Percentiles rank a stretch among this genome's conserved stretches.
phyloP scores from a whole-genome alignment of 2,329 filamentous ascomycete genomes.

The Trichophyton schoenleinii region DNA sequence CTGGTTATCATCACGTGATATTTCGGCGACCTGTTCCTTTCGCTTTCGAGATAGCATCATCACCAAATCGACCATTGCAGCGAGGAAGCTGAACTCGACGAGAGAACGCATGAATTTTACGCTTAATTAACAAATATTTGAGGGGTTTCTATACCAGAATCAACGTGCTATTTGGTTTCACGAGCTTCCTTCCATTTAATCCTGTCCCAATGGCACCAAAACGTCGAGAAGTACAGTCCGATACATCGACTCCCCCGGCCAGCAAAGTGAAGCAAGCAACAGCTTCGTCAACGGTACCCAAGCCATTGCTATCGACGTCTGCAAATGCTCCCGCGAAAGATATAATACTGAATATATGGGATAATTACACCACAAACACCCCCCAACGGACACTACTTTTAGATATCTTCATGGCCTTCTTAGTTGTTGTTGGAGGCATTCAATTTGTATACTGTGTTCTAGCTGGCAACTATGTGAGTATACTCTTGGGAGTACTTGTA shows the following conservation, averaged over 20 bases:
- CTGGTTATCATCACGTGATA: background rate
- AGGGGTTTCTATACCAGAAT: background rate
- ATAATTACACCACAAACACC: constrained; percentile 67
- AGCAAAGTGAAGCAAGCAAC: constrained; percentile 8
- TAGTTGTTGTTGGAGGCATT: constrained; percentile 71
- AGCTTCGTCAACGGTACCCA: constrained; percentile 19
- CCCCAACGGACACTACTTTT: constrained; percentile 85
- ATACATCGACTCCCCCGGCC: constrained; percentile 3
- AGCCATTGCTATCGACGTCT: constrained; percentile 23
- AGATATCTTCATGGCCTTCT: constrained; percentile 79
- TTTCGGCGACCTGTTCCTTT: background rate
- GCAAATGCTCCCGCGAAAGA: constrained; percentile 35
- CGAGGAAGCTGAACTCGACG: background rate
- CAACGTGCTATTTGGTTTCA: background rate
- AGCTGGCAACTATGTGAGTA: constrained; percentile 82
- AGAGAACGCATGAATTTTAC: background rate
- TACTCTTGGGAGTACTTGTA: constrained; percentile 6
- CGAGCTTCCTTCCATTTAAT: too few relatives aligned
- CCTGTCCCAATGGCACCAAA: constrained; percentile 19
- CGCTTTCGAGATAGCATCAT: background rate
- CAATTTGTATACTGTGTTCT: constrained; percentile 91
- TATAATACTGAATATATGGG: constrained; percentile 58
- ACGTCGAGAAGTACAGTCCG: constrained; percentile 18
- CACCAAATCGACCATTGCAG: background rate
- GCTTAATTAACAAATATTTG: background rate